Conservation (phyloP, 139 green algal species). For the Prasinococcaceae sp. region DNA sequence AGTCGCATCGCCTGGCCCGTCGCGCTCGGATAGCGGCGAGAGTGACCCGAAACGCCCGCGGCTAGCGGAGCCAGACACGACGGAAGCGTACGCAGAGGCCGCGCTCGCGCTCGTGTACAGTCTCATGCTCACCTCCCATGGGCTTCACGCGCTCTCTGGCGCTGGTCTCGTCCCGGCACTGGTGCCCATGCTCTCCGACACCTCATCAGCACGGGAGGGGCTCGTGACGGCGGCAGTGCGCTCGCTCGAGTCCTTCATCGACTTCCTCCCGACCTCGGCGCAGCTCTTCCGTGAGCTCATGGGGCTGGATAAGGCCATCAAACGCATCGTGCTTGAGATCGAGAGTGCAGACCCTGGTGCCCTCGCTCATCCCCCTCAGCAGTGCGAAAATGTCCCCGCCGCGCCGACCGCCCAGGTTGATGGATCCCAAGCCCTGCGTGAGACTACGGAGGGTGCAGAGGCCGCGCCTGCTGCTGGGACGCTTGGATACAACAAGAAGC, state of each 20-base stretch:
- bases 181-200: slow-evolving; percentile 56
- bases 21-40: no score
- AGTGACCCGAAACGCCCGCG: not conserved
- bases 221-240: slow-evolving; percentile 53
- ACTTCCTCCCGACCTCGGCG: slow-evolving; percentile 46
- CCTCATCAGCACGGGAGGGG: slow-evolving; percentile 35
- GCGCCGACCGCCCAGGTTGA: no score
- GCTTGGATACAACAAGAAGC: no score
- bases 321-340: slow-evolving; percentile 45
- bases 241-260: slow-evolving; percentile 79
- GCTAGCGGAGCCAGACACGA: not conserved
- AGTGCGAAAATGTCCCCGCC: no score
- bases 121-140: slow-evolving; percentile 46
- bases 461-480: no score
- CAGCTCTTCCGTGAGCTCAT: slow-evolving; percentile 68
- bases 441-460: no score
- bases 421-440: no score
- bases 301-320: slow-evolving; percentile 55
- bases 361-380: no score
- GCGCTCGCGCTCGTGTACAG: slow-evolving; percentile 58
- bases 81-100: slow-evolving; percentile 53
- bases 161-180: slow-evolving; percentile 65
- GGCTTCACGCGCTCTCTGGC: slow-evolving; percentile 58
- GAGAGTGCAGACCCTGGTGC: slow-evolving; percentile 7
- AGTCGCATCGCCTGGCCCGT: no score